phyloP scores from a whole-genome alignment of 257 asterid species.

The Solanum etuberosum region DNA sequence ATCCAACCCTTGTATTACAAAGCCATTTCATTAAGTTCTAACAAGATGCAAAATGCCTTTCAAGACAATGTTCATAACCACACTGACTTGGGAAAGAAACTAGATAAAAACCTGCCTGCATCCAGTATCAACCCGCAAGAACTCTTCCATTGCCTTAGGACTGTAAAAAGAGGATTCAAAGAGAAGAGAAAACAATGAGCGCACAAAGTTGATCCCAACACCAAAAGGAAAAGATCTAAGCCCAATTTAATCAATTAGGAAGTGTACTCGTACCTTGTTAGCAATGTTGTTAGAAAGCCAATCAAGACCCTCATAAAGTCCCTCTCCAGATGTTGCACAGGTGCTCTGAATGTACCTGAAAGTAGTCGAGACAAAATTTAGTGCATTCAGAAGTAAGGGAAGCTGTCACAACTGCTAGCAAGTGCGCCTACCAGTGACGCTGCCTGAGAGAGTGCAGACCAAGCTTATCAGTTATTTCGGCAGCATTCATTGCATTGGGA shows the following conservation, averaged over 20 bases:
- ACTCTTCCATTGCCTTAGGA: background rate
- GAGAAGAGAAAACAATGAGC: background rate
- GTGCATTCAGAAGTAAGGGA: background rate
- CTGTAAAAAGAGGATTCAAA: background rate
- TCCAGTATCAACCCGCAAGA: conserved; percentile 2
- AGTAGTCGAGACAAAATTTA: background rate
- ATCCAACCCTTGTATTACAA: background rate
- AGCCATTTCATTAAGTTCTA: background rate
- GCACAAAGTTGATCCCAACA: background rate
- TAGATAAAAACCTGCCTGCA: background rate
- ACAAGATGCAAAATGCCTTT: background rate
- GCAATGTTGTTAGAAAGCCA: background rate
- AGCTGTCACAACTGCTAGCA: background rate
- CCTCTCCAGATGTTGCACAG: background rate
- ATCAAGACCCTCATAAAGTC: background rate
- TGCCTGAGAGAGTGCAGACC: background rate
- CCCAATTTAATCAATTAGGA: background rate
- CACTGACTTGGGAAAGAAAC: background rate
- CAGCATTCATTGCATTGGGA: background rate
- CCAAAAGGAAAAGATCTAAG: background rate
- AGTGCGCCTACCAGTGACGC: background rate
- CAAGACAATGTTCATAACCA: background rate
- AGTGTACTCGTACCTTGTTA: background rate
- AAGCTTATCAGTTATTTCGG: background rate
- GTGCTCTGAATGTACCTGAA: background rate